phyloP scores from a whole-genome alignment of 306 rosid genomes.

The Myrica gale region DNA sequence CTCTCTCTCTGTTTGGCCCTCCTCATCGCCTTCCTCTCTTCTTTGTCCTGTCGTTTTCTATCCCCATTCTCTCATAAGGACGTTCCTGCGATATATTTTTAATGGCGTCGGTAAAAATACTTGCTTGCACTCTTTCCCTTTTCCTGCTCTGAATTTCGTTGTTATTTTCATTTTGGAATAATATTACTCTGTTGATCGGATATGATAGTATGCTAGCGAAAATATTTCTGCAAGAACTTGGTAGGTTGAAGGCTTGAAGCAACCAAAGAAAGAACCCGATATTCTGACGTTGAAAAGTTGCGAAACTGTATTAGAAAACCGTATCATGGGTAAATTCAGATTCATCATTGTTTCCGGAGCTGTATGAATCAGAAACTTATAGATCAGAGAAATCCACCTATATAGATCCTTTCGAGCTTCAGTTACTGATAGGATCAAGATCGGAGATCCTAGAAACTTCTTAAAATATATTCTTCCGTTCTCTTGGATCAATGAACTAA shows the following conservation, averaged over 20 bases:
- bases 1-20: background rate
- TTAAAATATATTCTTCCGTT: too few species aligned
- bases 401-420: too few species aligned
- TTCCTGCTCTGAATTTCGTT: background rate
- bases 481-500: too few species aligned
- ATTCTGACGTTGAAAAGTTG: background rate
- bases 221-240: too few species aligned
- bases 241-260: background rate
- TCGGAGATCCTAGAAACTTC: too few species aligned
- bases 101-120: constrained; percentile 41
- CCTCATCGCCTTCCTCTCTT: background rate
- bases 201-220: too few species aligned
- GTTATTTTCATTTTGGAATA: background rate
- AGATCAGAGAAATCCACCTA: too few species aligned
- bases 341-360: too few species aligned
- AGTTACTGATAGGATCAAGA: too few species aligned
- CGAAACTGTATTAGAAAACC: background rate
- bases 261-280: background rate
- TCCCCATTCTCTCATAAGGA: background rate
- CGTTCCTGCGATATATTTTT: constrained; percentile 21
- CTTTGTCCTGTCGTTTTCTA: background rate
- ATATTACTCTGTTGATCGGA: background rate
- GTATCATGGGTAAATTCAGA: too few species aligned
- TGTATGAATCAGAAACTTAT: too few species aligned
- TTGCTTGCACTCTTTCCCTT: background rate